Percentiles rank a stretch among this genome's conserved stretches.
Evolutionary conservation across 1,284 basidiomycete genomes (phyloP).

Genomic region (Thecaphora thlaspeos): DNA sequence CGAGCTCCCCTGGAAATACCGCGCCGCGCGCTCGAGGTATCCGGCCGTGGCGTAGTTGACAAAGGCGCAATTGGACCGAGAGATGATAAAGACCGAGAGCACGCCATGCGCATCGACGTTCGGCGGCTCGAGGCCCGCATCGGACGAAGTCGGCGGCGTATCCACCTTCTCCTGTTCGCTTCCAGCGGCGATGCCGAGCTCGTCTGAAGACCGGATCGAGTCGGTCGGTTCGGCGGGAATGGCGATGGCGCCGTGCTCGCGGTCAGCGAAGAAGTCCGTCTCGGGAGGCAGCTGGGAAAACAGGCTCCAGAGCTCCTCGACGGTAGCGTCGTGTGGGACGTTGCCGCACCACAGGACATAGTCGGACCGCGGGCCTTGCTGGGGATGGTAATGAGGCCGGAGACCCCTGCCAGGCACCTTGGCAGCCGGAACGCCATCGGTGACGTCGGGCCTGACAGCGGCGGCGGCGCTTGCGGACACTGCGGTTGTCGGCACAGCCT

Average conservation of each 20-base stretch:
- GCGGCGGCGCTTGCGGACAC: no score
- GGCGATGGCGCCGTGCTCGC: background rate
- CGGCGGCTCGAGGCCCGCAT: background rate
- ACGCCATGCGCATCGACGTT: slow-evolving; percentile 64
- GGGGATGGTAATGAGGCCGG: slow-evolving; percentile 32
- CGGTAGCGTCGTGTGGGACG: slow-evolving; percentile 74
- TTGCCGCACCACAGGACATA: slow-evolving; percentile 97
- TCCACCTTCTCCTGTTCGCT: no score
- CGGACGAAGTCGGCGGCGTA: slow-evolving; percentile 6
- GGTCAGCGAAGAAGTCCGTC: slow-evolving; percentile 1
- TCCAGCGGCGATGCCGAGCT: background rate
- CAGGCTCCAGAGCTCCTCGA: slow-evolving; percentile 84
- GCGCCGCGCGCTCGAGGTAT: slow-evolving; percentile 70
- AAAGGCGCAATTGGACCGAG: slow-evolving; percentile 87
- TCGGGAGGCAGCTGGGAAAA: slow-evolving; percentile 62
- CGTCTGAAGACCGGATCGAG: background rate
- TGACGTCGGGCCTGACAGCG: no score
- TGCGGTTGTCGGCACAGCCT: no score
- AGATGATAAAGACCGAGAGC: slow-evolving; percentile 85
- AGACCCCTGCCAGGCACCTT: slow-evolving; percentile 20
- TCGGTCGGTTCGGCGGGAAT: background rate
- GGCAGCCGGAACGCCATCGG: background rate
- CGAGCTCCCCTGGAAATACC: slow-evolving; percentile 69
- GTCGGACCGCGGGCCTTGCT: slow-evolving; percentile 68
- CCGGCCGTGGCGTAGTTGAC: slow-evolving; percentile 75